Percentiles rank a stretch among this genome's conserved stretches.
Evolutionary conservation across 2,329 filamentous ascomycete genomes (phyloP).

Genomic region (Neofusicoccum sp.): DNA sequence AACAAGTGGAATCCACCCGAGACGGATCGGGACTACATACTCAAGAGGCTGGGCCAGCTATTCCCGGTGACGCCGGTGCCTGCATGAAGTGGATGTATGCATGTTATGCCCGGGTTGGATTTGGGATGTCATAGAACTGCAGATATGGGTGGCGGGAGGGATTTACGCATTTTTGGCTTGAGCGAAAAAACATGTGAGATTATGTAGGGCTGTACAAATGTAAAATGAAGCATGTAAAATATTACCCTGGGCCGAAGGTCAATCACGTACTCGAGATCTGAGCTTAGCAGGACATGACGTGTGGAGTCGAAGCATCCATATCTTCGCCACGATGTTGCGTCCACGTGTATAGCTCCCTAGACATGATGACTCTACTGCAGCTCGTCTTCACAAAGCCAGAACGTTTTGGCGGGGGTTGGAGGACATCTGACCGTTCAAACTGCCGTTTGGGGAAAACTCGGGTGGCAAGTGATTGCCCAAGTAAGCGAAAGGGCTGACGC

Average conservation of each 20-base stretch:
- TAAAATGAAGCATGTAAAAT: neutral
- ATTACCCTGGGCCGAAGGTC: no score
- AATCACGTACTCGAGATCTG: no score
- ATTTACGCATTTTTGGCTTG: neutral
- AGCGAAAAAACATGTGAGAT: neutral
- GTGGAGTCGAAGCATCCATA: no score
- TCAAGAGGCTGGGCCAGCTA: neutral
- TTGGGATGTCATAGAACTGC: neutral
- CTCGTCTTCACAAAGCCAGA: no score
- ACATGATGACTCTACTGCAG: no score
- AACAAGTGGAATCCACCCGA: slow-evolving; percentile 37
- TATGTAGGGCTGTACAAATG: neutral
- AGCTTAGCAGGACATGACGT: no score
- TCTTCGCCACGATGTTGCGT: no score
- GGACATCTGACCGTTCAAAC: neutral
- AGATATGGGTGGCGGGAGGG: neutral
- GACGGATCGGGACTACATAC: slow-evolving; percentile 31
- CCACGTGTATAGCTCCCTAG: no score
- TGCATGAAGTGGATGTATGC: neutral
- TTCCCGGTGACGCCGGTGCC: neutral
- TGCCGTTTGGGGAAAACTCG: slow-evolving; percentile 9
- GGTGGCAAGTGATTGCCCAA: slow-evolving; percentile 3
- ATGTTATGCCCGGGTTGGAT: neutral
- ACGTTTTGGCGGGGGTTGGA: no score
- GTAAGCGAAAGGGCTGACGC: neutral